phyloP scores from a whole-genome alignment of 768 basidiomycete genomes.

The Hysterangium stoloniferum region DNA sequence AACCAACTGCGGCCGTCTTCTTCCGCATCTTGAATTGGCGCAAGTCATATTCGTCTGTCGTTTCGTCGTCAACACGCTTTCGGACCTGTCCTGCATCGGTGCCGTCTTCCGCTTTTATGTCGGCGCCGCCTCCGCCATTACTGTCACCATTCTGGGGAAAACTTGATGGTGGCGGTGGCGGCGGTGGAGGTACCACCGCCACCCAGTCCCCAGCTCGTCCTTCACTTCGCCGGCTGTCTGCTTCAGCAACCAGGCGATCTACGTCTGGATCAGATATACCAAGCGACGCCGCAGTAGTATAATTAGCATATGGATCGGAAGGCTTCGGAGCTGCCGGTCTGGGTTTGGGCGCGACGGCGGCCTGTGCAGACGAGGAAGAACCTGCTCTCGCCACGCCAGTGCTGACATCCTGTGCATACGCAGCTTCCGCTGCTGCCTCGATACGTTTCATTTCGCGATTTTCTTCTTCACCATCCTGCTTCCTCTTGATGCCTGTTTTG shows the following conservation, averaged over 20 bases:
- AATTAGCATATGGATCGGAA: conserved; percentile 69
- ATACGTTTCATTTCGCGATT: conserved; percentile 79
- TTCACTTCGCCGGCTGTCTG: conserved; percentile 49
- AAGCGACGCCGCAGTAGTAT: conserved; percentile 79
- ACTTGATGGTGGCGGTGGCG: conserved; percentile 16
- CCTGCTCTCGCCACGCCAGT: conserved; percentile 47
- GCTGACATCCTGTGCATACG: conserved; percentile 73
- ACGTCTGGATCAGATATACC: conserved; percentile 75
- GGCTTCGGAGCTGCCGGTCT: conserved; percentile 36
- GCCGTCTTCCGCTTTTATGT: conserved; percentile 17
- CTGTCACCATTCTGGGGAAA: conserved; percentile 14
- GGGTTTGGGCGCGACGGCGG: conserved; percentile 25
- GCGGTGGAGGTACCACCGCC: conserved; percentile 37
- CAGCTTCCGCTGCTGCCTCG: conserved; percentile 76
- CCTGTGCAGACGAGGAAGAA: conserved; percentile 18
- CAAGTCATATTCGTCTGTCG: conserved; percentile 41
- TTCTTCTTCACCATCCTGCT: conserved; percentile 80
- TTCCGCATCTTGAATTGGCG: conserved; percentile 62
- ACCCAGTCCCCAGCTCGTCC: conserved; percentile 79
- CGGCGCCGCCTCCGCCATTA: conserved; percentile 15
- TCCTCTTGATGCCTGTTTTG: conserved; percentile 84
- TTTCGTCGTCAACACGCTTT: conserved; percentile 17
- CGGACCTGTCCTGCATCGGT: conserved; percentile 16
- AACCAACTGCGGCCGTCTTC: conserved; percentile 48
- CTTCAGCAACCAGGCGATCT: conserved; percentile 53